Conservation (phyloP, 331 rosid species). For the Quercus tomentella region DNA sequence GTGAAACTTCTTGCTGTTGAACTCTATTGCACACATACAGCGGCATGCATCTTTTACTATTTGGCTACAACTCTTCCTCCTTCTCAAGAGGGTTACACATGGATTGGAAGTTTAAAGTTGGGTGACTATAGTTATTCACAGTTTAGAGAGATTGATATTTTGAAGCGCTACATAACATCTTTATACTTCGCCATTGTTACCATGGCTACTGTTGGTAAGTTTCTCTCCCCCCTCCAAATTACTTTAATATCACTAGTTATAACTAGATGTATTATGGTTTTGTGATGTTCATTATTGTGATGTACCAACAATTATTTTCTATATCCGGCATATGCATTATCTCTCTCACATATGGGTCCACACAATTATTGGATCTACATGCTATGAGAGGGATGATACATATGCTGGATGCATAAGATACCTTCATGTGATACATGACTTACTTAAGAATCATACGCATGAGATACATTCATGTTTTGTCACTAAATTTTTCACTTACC, state of each 20-base stretch:
- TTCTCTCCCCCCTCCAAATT: neutral
- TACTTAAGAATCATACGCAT: no score
- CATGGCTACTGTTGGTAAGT: conserved; percentile 95
- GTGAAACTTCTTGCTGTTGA: conserved; percentile 81
- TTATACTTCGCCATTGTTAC: conserved; percentile 93
- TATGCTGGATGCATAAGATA: no score
- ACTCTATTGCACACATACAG: conserved; percentile 96
- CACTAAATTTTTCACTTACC: no score
- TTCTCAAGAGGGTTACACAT: conserved; percentile 84
- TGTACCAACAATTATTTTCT: no score
- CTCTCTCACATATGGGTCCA: no score
- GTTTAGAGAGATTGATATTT: conserved; percentile 87
- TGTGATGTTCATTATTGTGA: conserved; percentile 1
- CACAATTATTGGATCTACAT: no score
- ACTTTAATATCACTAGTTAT: neutral
- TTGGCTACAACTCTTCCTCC: conserved; percentile 91
- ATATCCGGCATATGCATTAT: no score
- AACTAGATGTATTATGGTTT: neutral
- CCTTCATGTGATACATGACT: no score
- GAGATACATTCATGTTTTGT: no score
- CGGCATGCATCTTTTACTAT: conserved; percentile 96
- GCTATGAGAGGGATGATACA: no score
- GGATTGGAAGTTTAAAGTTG: conserved; percentile 91
- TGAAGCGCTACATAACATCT: conserved; percentile 87
- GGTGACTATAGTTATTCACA: conserved; percentile 74